Evolutionary conservation across 2,329 filamentous ascomycete genomes (phyloP).

Genomic region (Exophiala dermatitidis): DNA sequence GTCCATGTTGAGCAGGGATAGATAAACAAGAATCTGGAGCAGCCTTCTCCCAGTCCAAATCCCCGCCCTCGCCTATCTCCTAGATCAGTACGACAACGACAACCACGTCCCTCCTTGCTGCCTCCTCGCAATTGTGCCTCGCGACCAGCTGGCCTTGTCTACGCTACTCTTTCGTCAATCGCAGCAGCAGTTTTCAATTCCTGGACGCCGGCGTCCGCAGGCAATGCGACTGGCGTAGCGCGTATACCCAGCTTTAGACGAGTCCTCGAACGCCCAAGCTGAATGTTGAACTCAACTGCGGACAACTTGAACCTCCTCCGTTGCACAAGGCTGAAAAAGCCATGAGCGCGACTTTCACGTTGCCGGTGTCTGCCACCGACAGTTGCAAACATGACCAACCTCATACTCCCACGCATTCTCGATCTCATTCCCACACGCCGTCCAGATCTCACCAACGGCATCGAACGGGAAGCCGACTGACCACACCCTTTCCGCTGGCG

Average conservation of each 20-base stretch:
- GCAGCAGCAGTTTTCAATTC: background rate
- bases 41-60: too few species aligned
- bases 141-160: too few species aligned
- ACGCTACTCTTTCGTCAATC: too few species aligned
- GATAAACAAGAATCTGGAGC: too few species aligned
- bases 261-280: constrained; percentile 11
- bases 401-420: constrained; percentile 31
- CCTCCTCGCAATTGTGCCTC: too few species aligned
- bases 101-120: too few species aligned
- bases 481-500: constrained; percentile 21
- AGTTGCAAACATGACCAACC: constrained; percentile 32
- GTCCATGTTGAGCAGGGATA: too few species aligned
- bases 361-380: constrained; percentile 28
- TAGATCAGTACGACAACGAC: too few species aligned
- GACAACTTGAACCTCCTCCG: constrained; percentile 22
- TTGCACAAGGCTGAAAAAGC: constrained; percentile 14
- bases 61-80: too few species aligned
- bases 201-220: background rate
- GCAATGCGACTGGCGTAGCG: background rate
- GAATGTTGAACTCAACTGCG: constrained; percentile 22
- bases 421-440: constrained; percentile 32
- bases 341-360: constrained; percentile 27
- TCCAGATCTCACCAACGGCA: constrained; percentile 24
- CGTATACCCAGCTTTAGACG: background rate
- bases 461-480: constrained; percentile 22